Evolutionary conservation across 2,329 filamentous ascomycete species (phyloP).

Genomic region (Aspergillus fijiensis): DNA sequence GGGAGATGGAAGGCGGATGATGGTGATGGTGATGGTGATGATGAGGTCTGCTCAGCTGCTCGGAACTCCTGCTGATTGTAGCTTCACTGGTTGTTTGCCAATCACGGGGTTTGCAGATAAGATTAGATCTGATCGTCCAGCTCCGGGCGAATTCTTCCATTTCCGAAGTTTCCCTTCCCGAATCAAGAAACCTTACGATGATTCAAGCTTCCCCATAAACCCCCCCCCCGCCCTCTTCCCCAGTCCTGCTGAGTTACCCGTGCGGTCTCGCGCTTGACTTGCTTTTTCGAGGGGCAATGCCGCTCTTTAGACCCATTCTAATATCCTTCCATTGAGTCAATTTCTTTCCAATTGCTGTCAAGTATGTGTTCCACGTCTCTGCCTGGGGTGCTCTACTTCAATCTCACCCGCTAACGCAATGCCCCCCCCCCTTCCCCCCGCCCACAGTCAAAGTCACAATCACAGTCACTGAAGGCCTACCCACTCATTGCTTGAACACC

Average conservation of each 20-base stretch:
- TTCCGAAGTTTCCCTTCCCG: constrained; percentile 6
- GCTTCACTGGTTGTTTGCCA: constrained; percentile 19
- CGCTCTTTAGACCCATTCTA: background rate
- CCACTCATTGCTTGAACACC: background rate
- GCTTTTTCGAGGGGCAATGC: constrained; percentile 5
- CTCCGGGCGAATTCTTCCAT: constrained; percentile 20
- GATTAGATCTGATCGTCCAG: constrained; percentile 42
- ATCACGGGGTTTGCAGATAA: constrained; percentile 35
- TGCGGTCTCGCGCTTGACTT: background rate
- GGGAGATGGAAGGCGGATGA: constrained; percentile 9
- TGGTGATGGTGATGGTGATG: constrained; percentile 8
- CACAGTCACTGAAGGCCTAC: background rate
- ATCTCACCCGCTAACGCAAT: background rate
- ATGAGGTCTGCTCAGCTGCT: background rate
- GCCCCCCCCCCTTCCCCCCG: too few species aligned
- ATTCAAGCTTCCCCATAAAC: constrained; percentile 8
- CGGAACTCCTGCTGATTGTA: constrained; percentile 2
- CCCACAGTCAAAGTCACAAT: background rate
- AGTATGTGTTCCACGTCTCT: background rate
- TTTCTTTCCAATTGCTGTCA: background rate
- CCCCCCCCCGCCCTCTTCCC: background rate
- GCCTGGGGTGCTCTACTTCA: background rate
- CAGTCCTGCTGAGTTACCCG: background rate
- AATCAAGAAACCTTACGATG: constrained; percentile 5
- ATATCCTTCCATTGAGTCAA: background rate